Base-by-base conservation (phyloP, 176 grass and related monocot species). In the barley (Hordeum vulgare) region DNA sequence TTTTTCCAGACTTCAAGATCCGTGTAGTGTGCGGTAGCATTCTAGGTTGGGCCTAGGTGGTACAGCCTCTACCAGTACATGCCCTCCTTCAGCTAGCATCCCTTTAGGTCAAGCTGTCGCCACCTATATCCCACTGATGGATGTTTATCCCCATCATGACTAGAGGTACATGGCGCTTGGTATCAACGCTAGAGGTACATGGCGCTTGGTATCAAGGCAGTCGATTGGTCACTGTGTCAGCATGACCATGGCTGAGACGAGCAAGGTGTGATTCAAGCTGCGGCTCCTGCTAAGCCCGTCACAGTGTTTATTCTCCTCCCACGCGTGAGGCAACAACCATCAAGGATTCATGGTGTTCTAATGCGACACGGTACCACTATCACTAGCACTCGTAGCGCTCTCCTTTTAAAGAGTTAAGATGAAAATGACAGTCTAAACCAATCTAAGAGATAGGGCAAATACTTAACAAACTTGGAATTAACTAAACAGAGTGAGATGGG, bases 181-280 rank as follows among this genome's bases (percentile, higher is more conserved):
- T 47, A 72, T 72, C 26, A 10, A 51, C 17, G 71, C 44, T 44
- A 71, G 68, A n/a, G 3, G n/a, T n/a, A 73, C 70, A 73, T 28
- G 24, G 25, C 42, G 51, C 14, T 29, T 73, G 41, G 41, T 47
- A 73, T 73, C 27, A 10, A 51, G 28, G 71, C 45, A 74, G 42
- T 74, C 9, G 15, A 74, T 51, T 51, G 8, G 42, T 33, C 71
- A 51, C 15, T 74, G 44, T 74, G 10, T 74, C 45, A 74, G 18
- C 71, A 74, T 74, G 71, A 31, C 71, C 71, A 74, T 74, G 71
- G 47, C 15, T 51, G 71, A 74, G 8, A 44, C 29, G 42, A 74
- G 42, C 71, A 53, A 74, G 44, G 17, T 33, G 26, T 31, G 44
- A 53, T 31, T 9, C 71, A 31, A 11, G 71, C 71, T 74, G 70